A percentile compares a stretch with the other conserved stretches of the same genome.
phyloP scores from a whole-genome alignment of 1,139 yeast genomes.

The Geotrichum siamense region DNA sequence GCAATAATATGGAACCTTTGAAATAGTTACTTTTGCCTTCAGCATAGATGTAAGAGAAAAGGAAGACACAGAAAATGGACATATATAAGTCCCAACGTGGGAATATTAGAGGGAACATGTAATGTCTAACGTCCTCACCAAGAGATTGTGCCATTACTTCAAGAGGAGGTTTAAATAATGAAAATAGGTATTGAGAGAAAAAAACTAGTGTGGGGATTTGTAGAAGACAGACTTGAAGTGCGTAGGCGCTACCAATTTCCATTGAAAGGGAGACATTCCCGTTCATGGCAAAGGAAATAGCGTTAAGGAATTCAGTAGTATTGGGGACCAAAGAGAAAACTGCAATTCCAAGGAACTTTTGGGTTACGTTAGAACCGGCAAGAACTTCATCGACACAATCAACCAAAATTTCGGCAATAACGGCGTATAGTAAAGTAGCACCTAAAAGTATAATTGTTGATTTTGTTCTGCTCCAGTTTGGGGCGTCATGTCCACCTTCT shows the following conservation, averaged over 20 bases:
- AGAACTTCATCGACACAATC: conserved; percentile 93
- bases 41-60: conserved; percentile 89
- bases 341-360: conserved; percentile 86
- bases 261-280: conserved; percentile 88
- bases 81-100: conserved; percentile 96
- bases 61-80: conserved; percentile 72
- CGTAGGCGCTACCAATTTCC: conserved; percentile 98
- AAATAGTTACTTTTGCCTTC: conserved; percentile 96
- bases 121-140: conserved; percentile 26
- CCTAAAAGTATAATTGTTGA: conserved; percentile 76
- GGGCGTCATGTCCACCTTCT: conserved; percentile 83
- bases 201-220: conserved; percentile 89
- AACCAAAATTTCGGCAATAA: conserved; percentile 90
- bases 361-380: conserved; percentile 66
- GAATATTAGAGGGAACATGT: conserved; percentile 74
- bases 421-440: conserved; percentile 82
- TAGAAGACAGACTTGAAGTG: conserved; percentile 84
- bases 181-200: conserved; percentile 47
- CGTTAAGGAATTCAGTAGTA: conserved; percentile 93
- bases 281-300: conserved; percentile 91
- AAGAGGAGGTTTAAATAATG: background rate
- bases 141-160: background rate
- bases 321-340: conserved; percentile 95
- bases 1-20: conserved; percentile 82
- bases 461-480: conserved; percentile 89